Evolutionary conservation across 768 basidiomycete species (phyloP).

Genomic region (Lyophyllum shimeji): DNA sequence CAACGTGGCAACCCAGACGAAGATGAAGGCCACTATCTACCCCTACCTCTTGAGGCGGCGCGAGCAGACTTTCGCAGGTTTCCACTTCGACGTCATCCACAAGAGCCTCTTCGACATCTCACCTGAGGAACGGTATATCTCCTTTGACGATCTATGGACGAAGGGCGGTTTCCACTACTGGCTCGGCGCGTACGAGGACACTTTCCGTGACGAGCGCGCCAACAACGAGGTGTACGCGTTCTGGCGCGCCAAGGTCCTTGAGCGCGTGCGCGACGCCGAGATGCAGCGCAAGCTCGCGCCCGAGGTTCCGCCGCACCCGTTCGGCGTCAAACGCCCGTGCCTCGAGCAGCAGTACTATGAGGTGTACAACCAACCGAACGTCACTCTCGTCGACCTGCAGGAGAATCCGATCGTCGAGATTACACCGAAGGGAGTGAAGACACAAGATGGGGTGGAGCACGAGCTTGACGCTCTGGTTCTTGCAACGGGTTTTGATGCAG

Average conservation of each 20-base stretch:
- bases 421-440: conserved; percentile 20
- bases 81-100: conserved; percentile 10
- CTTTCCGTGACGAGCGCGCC: conserved; percentile 13
- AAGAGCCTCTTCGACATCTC: conserved; percentile 15
- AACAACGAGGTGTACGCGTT: conserved; percentile 24
- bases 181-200: conserved; percentile 17
- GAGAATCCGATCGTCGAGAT: conserved; percentile 21
- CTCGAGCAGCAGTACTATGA: conserved; percentile 24
- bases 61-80: conserved; percentile 20
- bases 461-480: conserved; percentile 22
- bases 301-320: conserved; percentile 20
- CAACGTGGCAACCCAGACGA: conserved; percentile 9
- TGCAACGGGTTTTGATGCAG: conserved; percentile 25
- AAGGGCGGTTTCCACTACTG: conserved; percentile 22
- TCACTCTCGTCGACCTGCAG: conserved; percentile 20
- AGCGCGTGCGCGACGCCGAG: conserved; percentile 17
- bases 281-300: conserved; percentile 26
- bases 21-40: conserved; percentile 18
- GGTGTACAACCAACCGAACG: conserved; percentile 25
- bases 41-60: conserved; percentile 19
- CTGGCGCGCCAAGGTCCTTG: conserved; percentile 23
- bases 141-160: conserved; percentile 20
- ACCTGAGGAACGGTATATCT: conserved; percentile 21
- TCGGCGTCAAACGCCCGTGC: conserved; percentile 23
- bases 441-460: conserved; percentile 18